Base-by-base conservation (phyloP, 495 filamentous ascomycete species). In the Entonaema liquescens region DNA sequence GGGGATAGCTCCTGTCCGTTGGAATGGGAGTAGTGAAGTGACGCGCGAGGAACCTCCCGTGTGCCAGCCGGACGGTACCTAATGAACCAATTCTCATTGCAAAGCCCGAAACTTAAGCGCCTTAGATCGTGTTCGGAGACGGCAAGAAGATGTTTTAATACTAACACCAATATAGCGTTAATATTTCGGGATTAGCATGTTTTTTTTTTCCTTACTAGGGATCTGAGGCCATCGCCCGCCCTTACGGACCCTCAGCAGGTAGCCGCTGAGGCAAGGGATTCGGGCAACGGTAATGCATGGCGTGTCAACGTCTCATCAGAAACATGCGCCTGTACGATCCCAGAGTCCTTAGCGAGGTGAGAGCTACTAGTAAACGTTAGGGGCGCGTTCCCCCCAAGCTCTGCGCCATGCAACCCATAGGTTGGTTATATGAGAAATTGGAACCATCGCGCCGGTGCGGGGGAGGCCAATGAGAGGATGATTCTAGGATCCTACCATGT, bases 381-480 rank as follows among this genome's bases (percentile, higher is more conserved):
- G 53, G 47, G n/a, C n/a, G n/a, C 38, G 25, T 60, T 35, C 59
- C 64, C 54, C 64, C 58, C 31, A 65, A 59, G 35, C 38, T 59
- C 31, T 23, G 25, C 55, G 25, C 55, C 33, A 42, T 67, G 64
- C 42, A 64, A 64, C 36, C 69, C 63, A 64, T 28, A 28, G 53
- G 61, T 55, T 56, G 53, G 61, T 55, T 56, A 6, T 57, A 72
- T 53, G 56, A 36, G 65, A 69, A 69, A 73, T 69, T 35, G 28
- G 65, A 62, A 69, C 70, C 70, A 65, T 49, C 28, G 62, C 57
- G 70, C 65, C 62, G 70, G 70, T 66, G 70, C 70, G 65, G 70
- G 70, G 56, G 62, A 62, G 38, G 36, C 70, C 70, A 73, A 73
- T 73, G 44, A 62, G 70, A 59, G 3, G 40, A 28, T 11, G 28